phyloP scores from a whole-genome alignment of 2,329 filamentous ascomycete genomes.

The Beauveria brongniartii region DNA sequence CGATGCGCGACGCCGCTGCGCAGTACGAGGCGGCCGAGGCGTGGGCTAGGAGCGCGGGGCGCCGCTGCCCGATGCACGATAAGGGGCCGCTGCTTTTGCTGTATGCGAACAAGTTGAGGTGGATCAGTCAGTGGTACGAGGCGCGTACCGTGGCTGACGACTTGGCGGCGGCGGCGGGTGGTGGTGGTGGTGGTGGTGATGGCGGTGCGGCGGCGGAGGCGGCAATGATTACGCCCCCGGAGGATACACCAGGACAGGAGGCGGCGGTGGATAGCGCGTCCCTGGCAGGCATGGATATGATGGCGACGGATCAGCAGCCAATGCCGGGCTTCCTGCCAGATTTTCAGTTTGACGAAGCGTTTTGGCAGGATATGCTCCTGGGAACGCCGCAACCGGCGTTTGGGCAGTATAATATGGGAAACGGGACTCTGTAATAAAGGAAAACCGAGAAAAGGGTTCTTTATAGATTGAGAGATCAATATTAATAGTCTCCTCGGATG shows the following conservation, averaged over 20 bases:
- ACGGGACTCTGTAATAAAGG: not conserved
- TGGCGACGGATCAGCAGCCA: not conserved
- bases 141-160: not conserved
- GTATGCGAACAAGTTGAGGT: not conserved
- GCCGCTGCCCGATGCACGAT: not conserved
- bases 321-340: not conserved
- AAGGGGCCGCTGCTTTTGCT: not conserved
- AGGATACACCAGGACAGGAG: not conserved
- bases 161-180: not conserved
- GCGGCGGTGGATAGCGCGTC: not conserved
- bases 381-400: not conserved
- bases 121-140: conserved; percentile 7
- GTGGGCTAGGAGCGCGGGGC: not conserved
- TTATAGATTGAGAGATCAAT: not conserved
- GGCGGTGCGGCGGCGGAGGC: not conserved
- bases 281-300: not conserved
- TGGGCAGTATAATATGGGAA: not conserved
- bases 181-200: not conserved
- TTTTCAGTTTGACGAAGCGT: conserved; percentile 5
- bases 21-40: conserved; percentile 1
- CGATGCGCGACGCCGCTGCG: not conserved
- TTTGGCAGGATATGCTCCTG: conserved; percentile 8
- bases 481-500: not conserved
- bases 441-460: not conserved
- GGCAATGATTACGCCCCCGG: not conserved